Evolutionary conservation across 2,329 filamentous ascomycete genomes (phyloP).

Genomic region (Kalaharituber pfeilii): DNA sequence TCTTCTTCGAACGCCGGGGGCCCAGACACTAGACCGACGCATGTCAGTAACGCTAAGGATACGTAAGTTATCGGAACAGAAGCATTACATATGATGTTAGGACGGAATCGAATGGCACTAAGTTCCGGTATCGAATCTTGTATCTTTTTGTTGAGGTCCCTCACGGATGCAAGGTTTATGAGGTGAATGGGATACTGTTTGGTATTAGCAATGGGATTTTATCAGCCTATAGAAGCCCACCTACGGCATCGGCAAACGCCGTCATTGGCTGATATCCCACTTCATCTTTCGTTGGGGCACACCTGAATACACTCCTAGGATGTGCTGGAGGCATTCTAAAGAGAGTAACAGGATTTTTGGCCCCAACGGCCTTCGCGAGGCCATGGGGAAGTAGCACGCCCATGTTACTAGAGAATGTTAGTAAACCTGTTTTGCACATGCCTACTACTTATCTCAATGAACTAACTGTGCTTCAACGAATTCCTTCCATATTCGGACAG

Average conservation of each 20-base stretch:
- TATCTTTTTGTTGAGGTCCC: background rate
- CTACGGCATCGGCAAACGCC: background rate
- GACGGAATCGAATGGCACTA: constrained; percentile 47
- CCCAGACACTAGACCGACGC: constrained; percentile 38
- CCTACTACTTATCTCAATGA: background rate
- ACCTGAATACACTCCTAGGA: background rate
- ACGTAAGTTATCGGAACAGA: background rate
- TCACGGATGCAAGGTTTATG: background rate
- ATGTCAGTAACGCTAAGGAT: background rate
- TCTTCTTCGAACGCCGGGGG: constrained; percentile 51
- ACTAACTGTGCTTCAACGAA: constrained; percentile 27
- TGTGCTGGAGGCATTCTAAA: background rate
- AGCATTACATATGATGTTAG: constrained; percentile 48
- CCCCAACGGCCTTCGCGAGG: background rate
- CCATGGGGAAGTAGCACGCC: constrained; percentile 28
- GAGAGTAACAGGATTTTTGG: background rate
- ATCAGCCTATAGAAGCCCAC: background rate
- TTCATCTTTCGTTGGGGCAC: background rate
- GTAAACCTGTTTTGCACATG: too few species aligned
- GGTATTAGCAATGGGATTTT: too few species aligned
- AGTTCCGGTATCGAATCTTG: constrained; percentile 25
- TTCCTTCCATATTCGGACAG: constrained; percentile 50
- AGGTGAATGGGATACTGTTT: background rate
- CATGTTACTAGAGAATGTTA: constrained; percentile 25
- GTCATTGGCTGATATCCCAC: background rate